These are phyloP conservation scores for Tubosaeta sp. DNA, from an alignment of 768 basidiomycete species.

Conservation along the genomic window DNA sequence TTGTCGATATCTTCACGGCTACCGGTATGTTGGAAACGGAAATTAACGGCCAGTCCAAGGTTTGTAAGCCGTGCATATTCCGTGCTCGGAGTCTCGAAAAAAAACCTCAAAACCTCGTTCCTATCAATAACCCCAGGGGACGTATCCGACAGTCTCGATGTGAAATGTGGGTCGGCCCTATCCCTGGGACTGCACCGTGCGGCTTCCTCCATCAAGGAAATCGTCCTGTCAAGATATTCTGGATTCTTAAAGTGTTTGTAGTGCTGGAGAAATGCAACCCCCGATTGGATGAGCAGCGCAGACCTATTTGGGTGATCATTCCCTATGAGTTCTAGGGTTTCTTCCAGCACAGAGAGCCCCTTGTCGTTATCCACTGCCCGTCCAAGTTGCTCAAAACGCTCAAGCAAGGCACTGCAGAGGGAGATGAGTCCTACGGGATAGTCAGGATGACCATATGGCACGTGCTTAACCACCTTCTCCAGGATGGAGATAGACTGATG, in stretches of 20 bases:
- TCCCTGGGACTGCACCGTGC: not conserved
- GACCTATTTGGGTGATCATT: not conserved
- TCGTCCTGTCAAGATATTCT: not conserved
- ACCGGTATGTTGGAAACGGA: not conserved
- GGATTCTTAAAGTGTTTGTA: not conserved
- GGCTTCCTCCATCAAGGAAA: not conserved
- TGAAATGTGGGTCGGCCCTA: not conserved
- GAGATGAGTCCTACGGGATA: too few species aligned
- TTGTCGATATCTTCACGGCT: too few species aligned
- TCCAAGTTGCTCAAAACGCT: not conserved
- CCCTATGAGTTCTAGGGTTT: not conserved
- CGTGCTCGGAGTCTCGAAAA: not conserved
- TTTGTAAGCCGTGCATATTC: not conserved
- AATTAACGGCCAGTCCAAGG: not conserved
- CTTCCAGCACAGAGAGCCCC: not conserved
- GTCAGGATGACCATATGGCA: not conserved
- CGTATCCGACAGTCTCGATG: not conserved
- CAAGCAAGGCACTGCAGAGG: not conserved
- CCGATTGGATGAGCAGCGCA: not conserved
- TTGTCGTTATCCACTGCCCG: not conserved
- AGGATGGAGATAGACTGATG: too few species aligned
- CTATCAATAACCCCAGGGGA: not conserved
- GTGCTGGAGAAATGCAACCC: not conserved
- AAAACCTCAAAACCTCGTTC: not conserved
- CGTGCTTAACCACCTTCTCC: too few species aligned